Conservation (phyloP, 2,329 filamentous ascomycete genomes). For the Penicillium digitatum region DNA sequence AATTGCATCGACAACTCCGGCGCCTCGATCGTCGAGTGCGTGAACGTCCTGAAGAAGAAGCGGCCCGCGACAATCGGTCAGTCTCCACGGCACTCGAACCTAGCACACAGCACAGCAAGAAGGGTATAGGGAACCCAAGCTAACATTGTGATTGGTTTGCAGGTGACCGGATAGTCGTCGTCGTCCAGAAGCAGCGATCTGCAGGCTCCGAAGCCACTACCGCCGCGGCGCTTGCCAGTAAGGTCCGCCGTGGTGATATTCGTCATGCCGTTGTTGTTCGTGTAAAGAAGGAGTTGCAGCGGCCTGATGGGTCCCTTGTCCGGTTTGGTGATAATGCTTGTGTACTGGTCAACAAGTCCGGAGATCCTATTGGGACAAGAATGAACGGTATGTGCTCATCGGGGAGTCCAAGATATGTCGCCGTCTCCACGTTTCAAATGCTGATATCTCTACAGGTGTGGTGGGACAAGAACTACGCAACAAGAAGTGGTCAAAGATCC, state of each 20-base stretch:
- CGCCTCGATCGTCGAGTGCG: conserved; percentile 94
- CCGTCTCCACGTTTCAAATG: conserved; percentile 8
- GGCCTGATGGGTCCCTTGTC: conserved; percentile 83
- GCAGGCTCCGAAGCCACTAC: conserved; percentile 68
- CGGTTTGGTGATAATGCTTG: conserved; percentile 98
- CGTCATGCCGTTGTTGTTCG: conserved; percentile 93
- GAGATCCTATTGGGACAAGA: conserved; percentile 88
- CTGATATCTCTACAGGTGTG: conserved; percentile 54
- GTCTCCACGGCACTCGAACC: conserved; percentile 21
- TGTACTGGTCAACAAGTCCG: conserved; percentile 93
- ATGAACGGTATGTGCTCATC: conserved; percentile 63
- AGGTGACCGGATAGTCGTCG: conserved; percentile 96
- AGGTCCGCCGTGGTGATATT: conserved; percentile 94
- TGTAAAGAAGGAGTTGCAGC: conserved; percentile 79
- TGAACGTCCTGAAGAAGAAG: conserved; percentile 88
- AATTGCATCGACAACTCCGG: conserved; percentile 99
- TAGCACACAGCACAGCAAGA: background rate
- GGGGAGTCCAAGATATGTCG: background rate
- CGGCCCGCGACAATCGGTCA: conserved; percentile 78
- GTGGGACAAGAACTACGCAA: conserved; percentile 85
- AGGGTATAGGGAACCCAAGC: background rate
- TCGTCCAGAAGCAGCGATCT: conserved; percentile 91
- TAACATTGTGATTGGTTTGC: conserved; percentile 6
- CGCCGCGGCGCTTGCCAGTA: conserved; percentile 74
- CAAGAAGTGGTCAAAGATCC: conserved; percentile 97